These are phyloP conservation scores for Massarina eburnea DNA, from an alignment of 2,329 filamentous ascomycete genomes.

Conservation along the genomic window DNA sequence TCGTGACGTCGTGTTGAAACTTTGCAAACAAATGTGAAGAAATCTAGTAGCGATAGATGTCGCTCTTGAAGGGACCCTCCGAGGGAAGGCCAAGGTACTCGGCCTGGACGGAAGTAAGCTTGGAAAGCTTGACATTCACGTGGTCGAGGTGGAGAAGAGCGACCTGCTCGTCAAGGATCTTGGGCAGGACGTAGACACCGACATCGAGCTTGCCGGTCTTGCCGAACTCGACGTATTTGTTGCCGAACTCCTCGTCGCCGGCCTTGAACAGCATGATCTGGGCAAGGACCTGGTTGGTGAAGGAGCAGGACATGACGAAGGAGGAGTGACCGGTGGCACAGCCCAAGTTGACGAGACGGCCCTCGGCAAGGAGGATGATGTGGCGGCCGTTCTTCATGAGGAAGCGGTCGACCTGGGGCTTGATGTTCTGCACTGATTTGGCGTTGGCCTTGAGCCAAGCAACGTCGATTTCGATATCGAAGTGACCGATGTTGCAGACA, in stretches of 20 bases:
- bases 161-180: conserved; percentile 99
- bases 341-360: conserved; percentile 98
- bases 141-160: conserved; percentile 90
- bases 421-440: conserved; percentile 94
- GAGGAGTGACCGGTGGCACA: conserved; percentile 99
- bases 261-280: conserved; percentile 99
- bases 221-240: conserved; percentile 96
- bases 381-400: conserved; percentile 89
- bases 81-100: conserved; percentile 88
- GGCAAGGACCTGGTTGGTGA: conserved; percentile 99
- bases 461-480: conserved; percentile 99
- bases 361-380: conserved; percentile 98
- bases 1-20: conserved; percentile 63
- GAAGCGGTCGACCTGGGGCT: conserved; percentile 99
- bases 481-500: conserved; percentile 99
- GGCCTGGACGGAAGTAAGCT: conserved; percentile 81
- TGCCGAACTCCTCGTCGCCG: conserved; percentile 79
- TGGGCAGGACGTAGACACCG: conserved; percentile 95
- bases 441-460: conserved; percentile 99
- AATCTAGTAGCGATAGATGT: conserved; percentile 67
- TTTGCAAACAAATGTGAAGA: conserved; percentile 30
- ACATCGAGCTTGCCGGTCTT: conserved; percentile 86
- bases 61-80: conserved; percentile 94
- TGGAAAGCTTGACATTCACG: conserved; percentile 91
- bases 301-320: conserved; percentile 99